A percentile compares a stretch with the other conserved stretches of the same genome.
phyloP scores from a whole-genome alignment of 805 yeast genomes.

The Sporopachydermia quercuum region DNA sequence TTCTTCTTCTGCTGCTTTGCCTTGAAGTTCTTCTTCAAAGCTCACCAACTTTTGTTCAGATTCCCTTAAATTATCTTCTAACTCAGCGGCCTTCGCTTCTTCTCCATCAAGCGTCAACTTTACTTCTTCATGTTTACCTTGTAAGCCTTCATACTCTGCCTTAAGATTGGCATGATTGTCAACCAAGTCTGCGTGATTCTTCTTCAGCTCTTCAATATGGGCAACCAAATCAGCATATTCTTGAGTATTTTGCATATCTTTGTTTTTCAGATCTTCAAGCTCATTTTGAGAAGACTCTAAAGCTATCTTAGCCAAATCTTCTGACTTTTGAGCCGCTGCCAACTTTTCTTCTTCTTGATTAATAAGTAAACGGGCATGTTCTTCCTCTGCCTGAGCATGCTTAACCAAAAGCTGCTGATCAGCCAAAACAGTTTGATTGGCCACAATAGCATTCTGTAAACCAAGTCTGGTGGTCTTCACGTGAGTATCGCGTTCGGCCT shows the following conservation, averaged over 20 bases:
- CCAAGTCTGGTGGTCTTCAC: neutral
- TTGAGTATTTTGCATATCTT: neutral
- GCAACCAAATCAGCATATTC: neutral
- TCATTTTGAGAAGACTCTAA: neutral
- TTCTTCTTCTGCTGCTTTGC: neutral
- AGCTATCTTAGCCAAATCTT: neutral
- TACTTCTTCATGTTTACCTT: neutral
- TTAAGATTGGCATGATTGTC: neutral
- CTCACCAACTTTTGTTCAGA: neutral
- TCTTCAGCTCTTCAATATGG: neutral
- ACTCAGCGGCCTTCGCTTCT: neutral
- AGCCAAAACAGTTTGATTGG: neutral
- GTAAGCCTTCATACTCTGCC: neutral
- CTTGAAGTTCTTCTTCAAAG: neutral
- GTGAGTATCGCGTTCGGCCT: neutral
- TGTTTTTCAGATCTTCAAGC: neutral
- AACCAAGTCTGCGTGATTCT: neutral
- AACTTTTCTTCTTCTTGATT: neutral
- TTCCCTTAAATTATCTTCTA: neutral
- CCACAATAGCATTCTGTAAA: neutral
- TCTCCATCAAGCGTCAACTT: neutral
- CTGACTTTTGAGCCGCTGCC: neutral
- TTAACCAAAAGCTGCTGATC: neutral
- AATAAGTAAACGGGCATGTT: neutral
- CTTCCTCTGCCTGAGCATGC: constrained; percentile 1